Evolutionary conservation across 2,329 filamentous ascomycete species (phyloP).

Genomic region (Diaporthe ampelina): DNA sequence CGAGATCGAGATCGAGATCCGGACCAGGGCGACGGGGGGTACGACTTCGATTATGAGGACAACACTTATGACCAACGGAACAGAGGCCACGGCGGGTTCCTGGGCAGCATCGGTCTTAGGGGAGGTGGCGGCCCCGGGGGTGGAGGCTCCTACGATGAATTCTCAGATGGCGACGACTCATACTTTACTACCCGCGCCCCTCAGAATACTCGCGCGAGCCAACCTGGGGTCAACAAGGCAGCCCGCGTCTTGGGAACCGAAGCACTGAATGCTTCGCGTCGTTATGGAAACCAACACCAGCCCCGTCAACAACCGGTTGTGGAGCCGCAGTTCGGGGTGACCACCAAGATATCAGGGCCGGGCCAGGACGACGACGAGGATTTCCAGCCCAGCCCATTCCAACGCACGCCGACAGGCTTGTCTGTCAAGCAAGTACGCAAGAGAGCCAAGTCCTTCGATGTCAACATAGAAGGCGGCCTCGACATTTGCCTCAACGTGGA

Average conservation of each 20-base stretch:
- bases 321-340: constrained; percentile 5
- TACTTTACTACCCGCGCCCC: constrained; percentile 64
- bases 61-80: constrained; percentile 43
- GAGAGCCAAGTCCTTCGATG: constrained; percentile 66
- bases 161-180: constrained; percentile 68
- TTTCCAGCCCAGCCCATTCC: constrained; percentile 62
- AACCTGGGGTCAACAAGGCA: constrained; percentile 42
- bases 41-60: constrained; percentile 48
- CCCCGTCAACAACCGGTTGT: not conserved
- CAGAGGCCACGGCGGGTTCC: constrained; percentile 39
- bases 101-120: constrained; percentile 47
- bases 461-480: constrained; percentile 86
- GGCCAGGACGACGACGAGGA: constrained; percentile 40
- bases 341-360: constrained; percentile 30
- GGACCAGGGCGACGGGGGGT: constrained; percentile 47
- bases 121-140: constrained; percentile 57
- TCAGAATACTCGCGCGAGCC: constrained; percentile 42
- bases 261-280: constrained; percentile 23
- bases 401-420: constrained; percentile 78
- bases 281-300: constrained; percentile 33
- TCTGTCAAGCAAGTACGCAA: constrained; percentile 70
- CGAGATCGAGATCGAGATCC: not conserved
- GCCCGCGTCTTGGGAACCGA: constrained; percentile 38
- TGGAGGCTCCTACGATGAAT: constrained; percentile 60
- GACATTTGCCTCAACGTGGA: constrained; percentile 93